Percentiles rank a stretch among this genome's conserved stretches.
phyloP scores from a whole-genome alignment of 148 eudicot species.

The Tetragonia tetragonoides region DNA sequence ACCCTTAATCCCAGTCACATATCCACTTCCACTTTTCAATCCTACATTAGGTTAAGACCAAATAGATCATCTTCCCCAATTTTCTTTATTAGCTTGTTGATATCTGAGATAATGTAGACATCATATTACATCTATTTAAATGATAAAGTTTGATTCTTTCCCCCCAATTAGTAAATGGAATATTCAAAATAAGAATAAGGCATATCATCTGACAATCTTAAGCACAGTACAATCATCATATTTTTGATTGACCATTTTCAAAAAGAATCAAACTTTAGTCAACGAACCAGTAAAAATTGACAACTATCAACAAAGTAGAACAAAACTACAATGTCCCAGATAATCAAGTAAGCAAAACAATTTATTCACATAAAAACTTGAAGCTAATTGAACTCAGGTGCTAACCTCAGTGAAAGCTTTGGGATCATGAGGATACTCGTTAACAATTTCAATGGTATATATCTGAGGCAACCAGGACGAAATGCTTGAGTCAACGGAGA shows the following conservation, averaged over 20 bases:
- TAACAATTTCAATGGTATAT: background rate
- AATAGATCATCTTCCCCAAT: background rate
- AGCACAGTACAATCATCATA: background rate
- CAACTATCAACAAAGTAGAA: background rate
- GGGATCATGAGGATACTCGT: constrained; percentile 12
- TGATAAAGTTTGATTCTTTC: no score
- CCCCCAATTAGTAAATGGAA: background rate
- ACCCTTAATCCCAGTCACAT: no score
- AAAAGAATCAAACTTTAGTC: background rate
- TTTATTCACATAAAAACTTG: background rate
- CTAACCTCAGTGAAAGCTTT: constrained; percentile 13
- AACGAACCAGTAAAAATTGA: background rate
- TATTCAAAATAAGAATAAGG: background rate
- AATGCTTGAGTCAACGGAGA: background rate
- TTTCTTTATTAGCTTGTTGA: background rate
- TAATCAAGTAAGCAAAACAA: background rate
- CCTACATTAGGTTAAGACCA: background rate
- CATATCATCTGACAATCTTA: background rate
- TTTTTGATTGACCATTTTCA: background rate
- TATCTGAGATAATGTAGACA: background rate
- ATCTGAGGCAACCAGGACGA: background rate
- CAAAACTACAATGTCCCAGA: background rate
- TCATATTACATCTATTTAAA: background rate
- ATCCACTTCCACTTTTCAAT: background rate
- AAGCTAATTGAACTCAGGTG: background rate